Conservation (phyloP, 148 eudicot species). For the Polygonum maritimum region DNA sequence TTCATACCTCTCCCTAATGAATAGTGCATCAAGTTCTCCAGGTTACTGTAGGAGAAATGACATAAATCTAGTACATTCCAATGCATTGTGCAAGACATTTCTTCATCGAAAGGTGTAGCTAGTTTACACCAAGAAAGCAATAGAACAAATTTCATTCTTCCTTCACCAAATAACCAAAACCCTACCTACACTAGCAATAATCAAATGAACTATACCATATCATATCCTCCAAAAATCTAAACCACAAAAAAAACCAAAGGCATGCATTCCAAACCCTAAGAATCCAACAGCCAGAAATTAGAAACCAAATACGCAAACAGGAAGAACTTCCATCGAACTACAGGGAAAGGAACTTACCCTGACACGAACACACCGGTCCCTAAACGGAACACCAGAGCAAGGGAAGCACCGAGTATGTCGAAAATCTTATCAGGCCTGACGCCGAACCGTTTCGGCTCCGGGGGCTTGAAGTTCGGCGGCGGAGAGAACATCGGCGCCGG, state of each 20-base stretch:
- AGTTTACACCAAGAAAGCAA: neutral
- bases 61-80: neutral
- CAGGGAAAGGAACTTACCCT: constrained; percentile 16
- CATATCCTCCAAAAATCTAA: neutral
- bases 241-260: neutral
- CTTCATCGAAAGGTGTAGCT: neutral
- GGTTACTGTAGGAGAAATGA: neutral
- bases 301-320: neutral
- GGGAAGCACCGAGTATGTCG: constrained; percentile 35
- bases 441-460: constrained; percentile 32
- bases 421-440: constrained; percentile 28
- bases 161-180: neutral
- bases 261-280: neutral
- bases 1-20: neutral
- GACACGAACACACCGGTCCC: constrained; percentile 41
- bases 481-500: constrained; percentile 19
- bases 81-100: neutral
- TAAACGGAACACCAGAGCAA: constrained; percentile 31
- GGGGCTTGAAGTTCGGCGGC: constrained; percentile 36
- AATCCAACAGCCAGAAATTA: neutral
- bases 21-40: neutral
- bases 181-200: neutral
- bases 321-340: neutral
- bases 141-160: neutral
- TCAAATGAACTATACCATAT: neutral